These are phyloP conservation scores for Hemisphaericaspora subhashii DNA, from an alignment of 1,139 yeast genomes.

Conservation along the genomic window DNA sequence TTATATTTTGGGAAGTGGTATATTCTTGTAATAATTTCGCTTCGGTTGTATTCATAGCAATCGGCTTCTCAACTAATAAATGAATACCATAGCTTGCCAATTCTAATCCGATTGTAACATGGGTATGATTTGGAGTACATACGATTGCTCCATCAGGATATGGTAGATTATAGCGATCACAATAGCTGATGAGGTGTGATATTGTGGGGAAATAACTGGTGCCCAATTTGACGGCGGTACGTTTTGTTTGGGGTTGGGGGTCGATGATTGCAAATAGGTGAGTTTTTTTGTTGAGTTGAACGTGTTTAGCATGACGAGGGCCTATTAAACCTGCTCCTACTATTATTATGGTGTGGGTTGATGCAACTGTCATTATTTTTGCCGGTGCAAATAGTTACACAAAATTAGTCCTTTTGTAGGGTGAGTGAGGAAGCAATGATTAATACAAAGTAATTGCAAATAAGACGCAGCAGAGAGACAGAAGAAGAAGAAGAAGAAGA, in stretches of 20 bases:
- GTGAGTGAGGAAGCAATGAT: background rate
- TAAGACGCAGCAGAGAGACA: no score
- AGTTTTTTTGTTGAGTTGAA: slow-evolving; percentile 24
- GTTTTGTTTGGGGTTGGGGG: slow-evolving; percentile 25
- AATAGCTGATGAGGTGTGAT: slow-evolving; percentile 27
- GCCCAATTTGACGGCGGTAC: slow-evolving; percentile 25
- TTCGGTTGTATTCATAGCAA: slow-evolving; percentile 38
- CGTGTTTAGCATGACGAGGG: slow-evolving; percentile 42
- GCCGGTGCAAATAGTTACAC: slow-evolving; percentile 5
- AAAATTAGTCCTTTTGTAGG: background rate
- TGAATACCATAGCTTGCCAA: slow-evolving; percentile 38
- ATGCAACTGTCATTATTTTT: slow-evolving; percentile 14
- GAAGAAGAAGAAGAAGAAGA: no score
- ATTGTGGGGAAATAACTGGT: slow-evolving; percentile 29
- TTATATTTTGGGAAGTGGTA: slow-evolving; percentile 25
- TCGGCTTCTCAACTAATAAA: slow-evolving; percentile 43
- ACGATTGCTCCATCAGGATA: slow-evolving; percentile 45
- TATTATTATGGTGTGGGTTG: slow-evolving; percentile 22
- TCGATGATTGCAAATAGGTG: slow-evolving; percentile 38
- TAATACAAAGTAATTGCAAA: no score
- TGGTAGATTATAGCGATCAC: slow-evolving; percentile 21
- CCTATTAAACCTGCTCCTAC: slow-evolving; percentile 46
- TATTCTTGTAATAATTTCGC: slow-evolving; percentile 33
- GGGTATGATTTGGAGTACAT: slow-evolving; percentile 46
- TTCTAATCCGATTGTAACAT: slow-evolving; percentile 32